phyloP scores from a whole-genome alignment of 2,329 filamentous ascomycete genomes.

The Madurella mycetomatis region DNA sequence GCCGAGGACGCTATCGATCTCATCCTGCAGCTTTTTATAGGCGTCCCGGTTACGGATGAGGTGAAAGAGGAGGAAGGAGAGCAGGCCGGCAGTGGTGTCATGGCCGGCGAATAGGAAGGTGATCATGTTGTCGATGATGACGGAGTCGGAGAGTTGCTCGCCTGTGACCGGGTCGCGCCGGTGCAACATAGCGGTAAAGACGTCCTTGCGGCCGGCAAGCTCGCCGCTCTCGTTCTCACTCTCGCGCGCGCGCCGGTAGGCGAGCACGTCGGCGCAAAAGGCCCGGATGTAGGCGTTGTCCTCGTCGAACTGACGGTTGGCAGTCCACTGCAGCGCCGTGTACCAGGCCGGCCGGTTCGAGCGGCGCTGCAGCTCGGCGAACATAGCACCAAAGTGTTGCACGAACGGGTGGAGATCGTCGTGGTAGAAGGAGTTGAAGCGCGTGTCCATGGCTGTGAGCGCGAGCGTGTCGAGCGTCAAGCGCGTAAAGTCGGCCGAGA shows the following conservation, averaged over 20 bases:
- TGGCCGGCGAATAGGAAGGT: conserved; percentile 69
- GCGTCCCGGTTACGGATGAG: conserved; percentile 59
- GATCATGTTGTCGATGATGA: conserved; percentile 65
- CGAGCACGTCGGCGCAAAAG: conserved; percentile 57
- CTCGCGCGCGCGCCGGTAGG: conserved; percentile 51
- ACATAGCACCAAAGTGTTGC: conserved; percentile 59
- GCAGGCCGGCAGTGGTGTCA: conserved; percentile 64
- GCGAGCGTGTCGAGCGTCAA: conserved; percentile 68
- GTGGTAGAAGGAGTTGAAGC: conserved; percentile 72
- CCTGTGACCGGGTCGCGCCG: conserved; percentile 65
- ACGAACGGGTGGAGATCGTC: conserved; percentile 68
- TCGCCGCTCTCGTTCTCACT: conserved; percentile 29
- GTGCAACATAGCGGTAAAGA: conserved; percentile 65
- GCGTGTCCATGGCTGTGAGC: conserved; percentile 65
- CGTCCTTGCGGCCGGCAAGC: conserved; percentile 50
- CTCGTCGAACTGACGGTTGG: too few species aligned
- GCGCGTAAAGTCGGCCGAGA: conserved; percentile 66
- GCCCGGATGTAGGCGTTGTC: conserved; percentile 29
- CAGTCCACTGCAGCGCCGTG: too few species aligned
- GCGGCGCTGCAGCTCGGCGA: conserved; percentile 52
- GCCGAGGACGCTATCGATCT: conserved; percentile 64
- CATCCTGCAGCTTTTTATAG: conserved; percentile 58
- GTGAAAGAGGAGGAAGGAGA: conserved; percentile 63
- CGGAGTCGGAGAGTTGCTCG: conserved; percentile 56
- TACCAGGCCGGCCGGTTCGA: conserved; percentile 37